These are phyloP conservation scores for Acacia crassicarpa DNA, from an alignment of 306 rosid species.

Conservation along the genomic window DNA sequence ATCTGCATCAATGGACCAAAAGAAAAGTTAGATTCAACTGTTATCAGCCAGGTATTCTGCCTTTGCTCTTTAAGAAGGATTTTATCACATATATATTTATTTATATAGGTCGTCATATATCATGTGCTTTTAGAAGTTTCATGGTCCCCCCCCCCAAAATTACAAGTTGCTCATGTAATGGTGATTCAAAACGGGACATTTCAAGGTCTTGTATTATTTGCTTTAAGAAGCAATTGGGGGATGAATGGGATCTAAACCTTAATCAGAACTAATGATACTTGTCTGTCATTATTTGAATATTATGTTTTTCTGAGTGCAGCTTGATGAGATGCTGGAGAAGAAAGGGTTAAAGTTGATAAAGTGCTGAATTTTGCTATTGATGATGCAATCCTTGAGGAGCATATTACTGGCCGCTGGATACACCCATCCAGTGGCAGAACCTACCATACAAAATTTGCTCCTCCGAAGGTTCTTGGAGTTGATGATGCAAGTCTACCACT, in stretches of 20 bases:
- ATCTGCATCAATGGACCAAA: constrained; percentile 91
- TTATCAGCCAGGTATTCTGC: constrained; percentile 76
- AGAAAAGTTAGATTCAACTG: constrained; percentile 86
- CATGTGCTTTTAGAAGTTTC: background rate
- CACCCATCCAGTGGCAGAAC: too few species aligned
- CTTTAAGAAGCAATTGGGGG: background rate
- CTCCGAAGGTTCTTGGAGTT: too few species aligned
- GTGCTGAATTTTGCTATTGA: too few species aligned
- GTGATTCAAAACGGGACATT: background rate
- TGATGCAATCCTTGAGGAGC: too few species aligned
- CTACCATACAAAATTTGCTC: too few species aligned
- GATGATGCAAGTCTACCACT: too few species aligned
- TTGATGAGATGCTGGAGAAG: too few species aligned
- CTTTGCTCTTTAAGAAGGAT: constrained; percentile 8
- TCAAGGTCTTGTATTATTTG: background rate
- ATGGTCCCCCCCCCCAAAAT: background rate
- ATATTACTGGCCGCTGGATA: too few species aligned
- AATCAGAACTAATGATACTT: background rate
- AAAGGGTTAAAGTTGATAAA: too few species aligned
- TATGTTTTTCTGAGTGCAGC: too few species aligned
- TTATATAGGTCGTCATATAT: background rate
- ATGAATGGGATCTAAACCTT: background rate
- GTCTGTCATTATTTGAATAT: background rate
- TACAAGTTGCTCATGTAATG: background rate
- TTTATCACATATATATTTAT: background rate